Conservation (phyloP, 352 stramenopile species). For the Phytopythium vexans region DNA sequence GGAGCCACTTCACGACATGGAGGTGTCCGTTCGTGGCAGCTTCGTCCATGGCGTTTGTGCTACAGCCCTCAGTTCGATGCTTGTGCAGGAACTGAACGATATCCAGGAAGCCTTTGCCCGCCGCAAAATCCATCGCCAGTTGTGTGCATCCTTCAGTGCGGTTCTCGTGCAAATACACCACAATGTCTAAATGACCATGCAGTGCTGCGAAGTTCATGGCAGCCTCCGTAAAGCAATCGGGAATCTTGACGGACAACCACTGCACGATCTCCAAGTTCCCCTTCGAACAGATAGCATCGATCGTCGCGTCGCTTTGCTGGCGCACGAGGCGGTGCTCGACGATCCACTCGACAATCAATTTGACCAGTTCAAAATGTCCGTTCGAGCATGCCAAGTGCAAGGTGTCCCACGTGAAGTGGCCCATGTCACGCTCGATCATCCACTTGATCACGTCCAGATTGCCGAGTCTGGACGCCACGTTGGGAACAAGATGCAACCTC, state of each 20-base stretch:
- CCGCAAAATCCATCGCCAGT: slow-evolving; percentile 5
- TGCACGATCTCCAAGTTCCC: slow-evolving; percentile 9
- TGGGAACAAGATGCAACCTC: slow-evolving; percentile 19
- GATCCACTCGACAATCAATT: slow-evolving; percentile 8
- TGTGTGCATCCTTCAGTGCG: slow-evolving; percentile 13
- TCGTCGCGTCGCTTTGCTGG: not conserved
- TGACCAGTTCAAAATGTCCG: slow-evolving; percentile 1
- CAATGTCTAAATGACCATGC: slow-evolving; percentile 11
- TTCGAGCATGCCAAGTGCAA: not conserved
- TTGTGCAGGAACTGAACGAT: slow-evolving; percentile 17
- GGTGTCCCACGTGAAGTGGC: not conserved
- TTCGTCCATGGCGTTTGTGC: slow-evolving; percentile 6
- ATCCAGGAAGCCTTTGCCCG: slow-evolving; percentile 10
- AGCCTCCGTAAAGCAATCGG: not conserved
- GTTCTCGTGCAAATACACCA: slow-evolving; percentile 23
- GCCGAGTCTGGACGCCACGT: slow-evolving; percentile 18
- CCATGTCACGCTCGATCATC: slow-evolving; percentile 16
- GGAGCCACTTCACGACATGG: slow-evolving; percentile 8
- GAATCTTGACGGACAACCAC: slow-evolving; percentile 6
- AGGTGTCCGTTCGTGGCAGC: slow-evolving; percentile 5
- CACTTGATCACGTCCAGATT: slow-evolving; percentile 32
- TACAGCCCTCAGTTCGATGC: slow-evolving; percentile 17
- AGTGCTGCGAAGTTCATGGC: slow-evolving; percentile 7
- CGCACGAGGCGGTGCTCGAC: slow-evolving; percentile 9
- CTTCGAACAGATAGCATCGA: slow-evolving; percentile 1